Evolutionary conservation across 306 rosid species (phyloP), one percentile per base, ranked within the genome.

Genomic region (Rosa rugosa): DNA sequence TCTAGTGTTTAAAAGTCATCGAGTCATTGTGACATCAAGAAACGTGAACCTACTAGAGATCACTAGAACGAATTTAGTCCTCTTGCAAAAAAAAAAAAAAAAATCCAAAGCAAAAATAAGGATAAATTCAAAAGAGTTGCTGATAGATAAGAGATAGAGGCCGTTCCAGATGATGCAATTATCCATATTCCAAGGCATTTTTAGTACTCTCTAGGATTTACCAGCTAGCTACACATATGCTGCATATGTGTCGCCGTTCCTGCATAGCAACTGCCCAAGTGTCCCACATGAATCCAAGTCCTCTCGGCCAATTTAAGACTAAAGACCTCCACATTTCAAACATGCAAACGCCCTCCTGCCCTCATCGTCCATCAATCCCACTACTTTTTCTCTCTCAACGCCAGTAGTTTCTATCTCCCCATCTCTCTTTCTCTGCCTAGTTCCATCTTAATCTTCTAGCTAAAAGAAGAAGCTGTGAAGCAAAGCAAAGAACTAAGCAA

Each of bases 311-410:
- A 72, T 86, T 83, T 83, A 89, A 85, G 78, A 84, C 75, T 44
- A 51, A 11, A 31, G 75, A 20, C 86, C 87, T 80, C 83, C 87
- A 92, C 92, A 83, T 83, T 78, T 83, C 90, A 80, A 10, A 81
- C 94, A 92, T 90, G 98, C 97, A 89, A 75, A 82, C 62, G 22
- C 34, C 71, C 74, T 54, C 40, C 27, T 75, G 27, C 44, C 62
- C 16, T 17, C 20, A 53, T n/a, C 36, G 11, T 64, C 45, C 13
- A 62, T 72, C 72, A 64, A 49, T 60, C 50, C 46, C 51, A 46
- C 46, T 59, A 23, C 47, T 57, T 6, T 38, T 79, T 31, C 31
- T 57, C n/a, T 17, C 69, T 31, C 50, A 47, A 11, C 40, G 63
- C 4, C 67, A 27, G 3, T 12, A 20, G 59, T 57, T 31, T 57